Conservation (phyloP, 139 green algal genomes). For the Micractinium conductrix region DNA sequence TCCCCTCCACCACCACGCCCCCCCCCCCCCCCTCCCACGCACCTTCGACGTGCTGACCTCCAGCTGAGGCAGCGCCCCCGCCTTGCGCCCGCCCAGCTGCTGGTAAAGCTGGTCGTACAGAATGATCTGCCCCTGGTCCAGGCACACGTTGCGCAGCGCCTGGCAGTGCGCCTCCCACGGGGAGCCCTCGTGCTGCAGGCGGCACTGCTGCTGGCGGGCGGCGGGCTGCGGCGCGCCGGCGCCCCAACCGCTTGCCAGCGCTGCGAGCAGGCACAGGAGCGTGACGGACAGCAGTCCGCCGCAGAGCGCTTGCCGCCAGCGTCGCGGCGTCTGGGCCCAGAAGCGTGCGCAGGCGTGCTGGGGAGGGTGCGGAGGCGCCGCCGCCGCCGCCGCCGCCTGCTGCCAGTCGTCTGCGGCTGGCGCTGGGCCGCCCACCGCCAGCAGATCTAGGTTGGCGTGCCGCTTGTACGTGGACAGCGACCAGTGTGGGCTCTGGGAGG, state of each 20-base stretch:
- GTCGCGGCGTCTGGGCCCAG: too few species aligned
- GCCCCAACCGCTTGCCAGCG: too few species aligned
- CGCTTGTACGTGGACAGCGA: neutral
- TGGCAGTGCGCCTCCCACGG: conserved; percentile 25
- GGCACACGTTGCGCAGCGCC: conserved; percentile 3
- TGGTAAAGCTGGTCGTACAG: conserved; percentile 18
- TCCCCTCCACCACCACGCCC: neutral
- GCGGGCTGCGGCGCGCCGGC: neutral
- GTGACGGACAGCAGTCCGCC: neutral
- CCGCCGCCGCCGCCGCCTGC: too few species aligned
- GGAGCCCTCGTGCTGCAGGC: neutral
- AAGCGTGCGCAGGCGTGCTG: too few species aligned
- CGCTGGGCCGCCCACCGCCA: too few species aligned
- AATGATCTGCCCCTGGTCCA: conserved; percentile 24
- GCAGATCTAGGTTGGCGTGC: neutral
- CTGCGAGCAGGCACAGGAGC: neutral
- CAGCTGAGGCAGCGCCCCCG: conserved; percentile 15
- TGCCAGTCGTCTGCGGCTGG: too few species aligned
- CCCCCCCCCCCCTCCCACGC: neutral
- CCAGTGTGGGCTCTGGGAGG: neutral
- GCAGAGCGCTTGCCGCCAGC: neutral
- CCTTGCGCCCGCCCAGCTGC: conserved; percentile 17
- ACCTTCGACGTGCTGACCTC: conserved; percentile 18
- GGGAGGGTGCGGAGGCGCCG: neutral
- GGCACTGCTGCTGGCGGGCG: neutral